Evolutionary conservation across 139 green algal genomes (phyloP), one percentile per base, ranked within the genome.

Genomic region (Micromonas commoda): DNA sequence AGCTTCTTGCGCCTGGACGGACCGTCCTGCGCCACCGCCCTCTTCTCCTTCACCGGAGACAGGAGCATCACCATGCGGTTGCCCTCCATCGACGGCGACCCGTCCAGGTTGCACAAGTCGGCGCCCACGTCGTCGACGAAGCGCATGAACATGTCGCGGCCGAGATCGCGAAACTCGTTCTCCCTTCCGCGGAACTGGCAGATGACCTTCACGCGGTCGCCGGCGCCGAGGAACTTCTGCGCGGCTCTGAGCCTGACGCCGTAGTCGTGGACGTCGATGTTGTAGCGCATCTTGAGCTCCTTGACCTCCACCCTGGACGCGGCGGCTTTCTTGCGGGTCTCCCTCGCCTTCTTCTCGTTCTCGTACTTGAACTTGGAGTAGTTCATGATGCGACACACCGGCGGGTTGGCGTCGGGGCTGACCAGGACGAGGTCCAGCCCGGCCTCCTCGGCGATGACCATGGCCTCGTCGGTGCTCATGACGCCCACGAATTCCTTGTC

Each of bases 351-450:
- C 80, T 84, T 84, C 38, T 78, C 63, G 51, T 84, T n/a, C 57
- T 84, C 80, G 45, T 82, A 81, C 65, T 75, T 81, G 73, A 66
- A 77, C 75, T 84, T 84, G 28, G 35, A 65, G 32, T 77, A 84
- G 67, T 84, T 52, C 74, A 82, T 74, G 3, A 84, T 45, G 23
- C 65, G 76, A 28, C 61, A 77, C 28, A 84, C 75, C 2, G 80
- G 80, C n/a, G 80, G 80, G 51, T 82, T 26, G 38, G 80, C 80
- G 21, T 84, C 67, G 2, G 53, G 33, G 28, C 32, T 78, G 45
- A 84, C 28, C 31, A 77, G 51, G 21, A 84, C 80, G 37, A 84
- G 77, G 45, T 84, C 80, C 75, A 84, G 26, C 26, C 64, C 80
- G 21, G 29, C 28, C 74, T 77, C 73, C 20, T 64, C 65, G 16